A percentile compares a stretch with the other conserved stretches of the same genome.
Evolutionary conservation across 768 basidiomycete species (phyloP).

Genomic region (Pleurotus citrinopileatus): DNA sequence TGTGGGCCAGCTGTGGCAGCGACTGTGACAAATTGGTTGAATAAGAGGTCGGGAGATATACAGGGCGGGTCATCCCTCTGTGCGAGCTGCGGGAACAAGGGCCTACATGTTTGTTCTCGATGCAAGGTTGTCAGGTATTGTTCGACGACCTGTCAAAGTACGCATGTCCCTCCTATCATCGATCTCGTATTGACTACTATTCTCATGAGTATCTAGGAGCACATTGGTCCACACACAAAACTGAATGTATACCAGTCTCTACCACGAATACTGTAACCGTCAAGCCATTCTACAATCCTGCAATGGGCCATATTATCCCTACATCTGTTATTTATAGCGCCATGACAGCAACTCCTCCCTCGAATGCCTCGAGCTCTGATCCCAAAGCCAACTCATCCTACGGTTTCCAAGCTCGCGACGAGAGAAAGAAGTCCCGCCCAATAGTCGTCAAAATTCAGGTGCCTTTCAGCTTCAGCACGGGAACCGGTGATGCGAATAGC

Average conservation of each 20-base stretch:
- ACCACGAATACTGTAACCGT: conserved; percentile 40
- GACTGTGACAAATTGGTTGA: conserved; percentile 41
- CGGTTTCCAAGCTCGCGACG: conserved; percentile 19
- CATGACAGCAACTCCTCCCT: no score
- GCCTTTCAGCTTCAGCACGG: conserved; percentile 21
- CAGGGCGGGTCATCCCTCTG: conserved; percentile 34
- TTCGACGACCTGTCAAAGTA: conserved; percentile 53
- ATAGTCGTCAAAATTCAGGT: conserved; percentile 55
- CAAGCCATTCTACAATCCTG: conserved; percentile 35
- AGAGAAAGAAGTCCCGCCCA: conserved; percentile 28
- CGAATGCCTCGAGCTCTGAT: no score
- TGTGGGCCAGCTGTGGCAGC: conserved; percentile 44
- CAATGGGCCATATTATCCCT: conserved; percentile 15
- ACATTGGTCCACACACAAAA: conserved; percentile 49
- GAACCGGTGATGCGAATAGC: conserved; percentile 7
- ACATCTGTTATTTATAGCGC: conserved; percentile 17
- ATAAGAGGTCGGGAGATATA: conserved; percentile 37
- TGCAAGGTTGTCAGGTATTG: conserved; percentile 52
- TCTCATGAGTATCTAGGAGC: conserved; percentile 24
- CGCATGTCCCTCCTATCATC: conserved; percentile 14
- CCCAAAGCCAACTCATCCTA: conserved; percentile 16
- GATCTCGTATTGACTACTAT: not conserved
- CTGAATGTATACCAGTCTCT: conserved; percentile 40
- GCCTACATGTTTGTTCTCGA: conserved; percentile 26
- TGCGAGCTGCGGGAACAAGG: conserved; percentile 30